A percentile compares a stretch with the other conserved stretches of the same genome.
phyloP scores from a whole-genome alignment of 805 yeast species.

The Ogataea nitratoaversa region DNA sequence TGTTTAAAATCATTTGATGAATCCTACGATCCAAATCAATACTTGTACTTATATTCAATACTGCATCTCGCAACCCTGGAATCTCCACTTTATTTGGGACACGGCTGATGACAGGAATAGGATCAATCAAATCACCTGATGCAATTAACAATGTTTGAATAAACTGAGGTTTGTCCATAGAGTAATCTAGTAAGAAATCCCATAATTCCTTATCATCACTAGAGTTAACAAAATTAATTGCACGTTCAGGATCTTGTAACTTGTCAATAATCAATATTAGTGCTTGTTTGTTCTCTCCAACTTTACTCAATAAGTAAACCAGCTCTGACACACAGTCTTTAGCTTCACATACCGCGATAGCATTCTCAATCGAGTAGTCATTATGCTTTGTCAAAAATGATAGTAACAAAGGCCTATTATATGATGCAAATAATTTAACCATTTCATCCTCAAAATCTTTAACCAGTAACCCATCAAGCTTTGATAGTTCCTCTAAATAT shows the following conservation, averaged over 20 bases:
- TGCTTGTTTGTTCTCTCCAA: conserved; percentile 78
- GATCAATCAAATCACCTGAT: conserved; percentile 62
- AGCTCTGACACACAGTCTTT: conserved; percentile 60
- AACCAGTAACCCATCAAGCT: conserved; percentile 51
- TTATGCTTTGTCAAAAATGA: conserved; percentile 55
- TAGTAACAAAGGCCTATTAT: conserved; percentile 50
- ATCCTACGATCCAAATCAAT: conserved; percentile 53
- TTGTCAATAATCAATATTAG: conserved; percentile 71
- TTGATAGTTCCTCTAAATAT: conserved; percentile 57
- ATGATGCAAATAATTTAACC: conserved; percentile 61
- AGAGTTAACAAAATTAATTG: conserved; percentile 71
- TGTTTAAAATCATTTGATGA: conserved; percentile 50
- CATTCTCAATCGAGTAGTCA: conserved; percentile 64
- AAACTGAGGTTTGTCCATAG: conserved; percentile 70
- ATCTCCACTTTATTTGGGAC: conserved; percentile 63
- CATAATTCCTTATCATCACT: conserved; percentile 74
- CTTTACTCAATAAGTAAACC: conserved; percentile 74
- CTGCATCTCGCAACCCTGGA: conserved; percentile 57
- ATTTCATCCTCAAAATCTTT: conserved; percentile 62
- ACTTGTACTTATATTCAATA: conserved; percentile 59
- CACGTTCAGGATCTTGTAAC: conserved; percentile 72
- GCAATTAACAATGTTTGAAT: conserved; percentile 68
- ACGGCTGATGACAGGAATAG: conserved; percentile 60
- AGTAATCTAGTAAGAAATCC: conserved; percentile 67
- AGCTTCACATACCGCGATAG: conserved; percentile 61